Evolutionary conservation across 1,284 basidiomycete species (phyloP).

Genomic region (Trametes hirsuta): DNA sequence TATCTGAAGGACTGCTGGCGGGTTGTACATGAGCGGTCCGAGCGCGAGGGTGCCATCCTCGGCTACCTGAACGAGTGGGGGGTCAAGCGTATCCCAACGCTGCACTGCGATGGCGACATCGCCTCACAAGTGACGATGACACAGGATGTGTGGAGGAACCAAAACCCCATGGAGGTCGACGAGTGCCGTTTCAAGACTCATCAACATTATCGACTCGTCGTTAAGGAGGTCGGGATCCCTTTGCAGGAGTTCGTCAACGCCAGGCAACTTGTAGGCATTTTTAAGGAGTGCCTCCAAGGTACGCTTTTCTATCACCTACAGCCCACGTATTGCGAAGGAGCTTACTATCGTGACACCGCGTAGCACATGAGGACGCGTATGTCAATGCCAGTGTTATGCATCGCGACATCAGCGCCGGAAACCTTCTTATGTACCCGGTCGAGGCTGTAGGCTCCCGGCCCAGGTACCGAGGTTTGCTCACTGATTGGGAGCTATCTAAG

Average conservation of each 20-base stretch:
- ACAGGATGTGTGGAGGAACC: neutral
- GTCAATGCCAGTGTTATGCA: constrained; percentile 5
- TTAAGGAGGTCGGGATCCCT: constrained; percentile 26
- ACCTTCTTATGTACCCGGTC: constrained; percentile 4
- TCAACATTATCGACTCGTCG: constrained; percentile 21
- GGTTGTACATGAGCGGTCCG: neutral
- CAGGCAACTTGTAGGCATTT: neutral
- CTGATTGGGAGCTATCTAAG: constrained; percentile 22
- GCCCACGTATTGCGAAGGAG: too few relatives aligned
- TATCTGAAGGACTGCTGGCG: constrained; percentile 18
- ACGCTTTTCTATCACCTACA: neutral
- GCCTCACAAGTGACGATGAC: neutral
- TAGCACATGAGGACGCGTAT: constrained; percentile 14
- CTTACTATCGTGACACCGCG: too few relatives aligned
- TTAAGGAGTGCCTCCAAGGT: neutral
- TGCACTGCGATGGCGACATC: neutral
- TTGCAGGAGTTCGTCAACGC: constrained; percentile 2
- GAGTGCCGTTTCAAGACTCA: neutral
- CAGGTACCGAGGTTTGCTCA: neutral
- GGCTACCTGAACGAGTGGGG: neutral
- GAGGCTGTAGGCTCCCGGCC: neutral
- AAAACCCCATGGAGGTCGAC: neutral
- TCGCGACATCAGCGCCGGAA: constrained; percentile 17
- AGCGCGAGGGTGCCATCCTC: constrained; percentile 11
- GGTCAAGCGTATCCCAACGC: neutral